These are phyloP conservation scores for Amylocystis lapponica DNA, from an alignment of 768 basidiomycete species.

Conservation along the genomic window DNA sequence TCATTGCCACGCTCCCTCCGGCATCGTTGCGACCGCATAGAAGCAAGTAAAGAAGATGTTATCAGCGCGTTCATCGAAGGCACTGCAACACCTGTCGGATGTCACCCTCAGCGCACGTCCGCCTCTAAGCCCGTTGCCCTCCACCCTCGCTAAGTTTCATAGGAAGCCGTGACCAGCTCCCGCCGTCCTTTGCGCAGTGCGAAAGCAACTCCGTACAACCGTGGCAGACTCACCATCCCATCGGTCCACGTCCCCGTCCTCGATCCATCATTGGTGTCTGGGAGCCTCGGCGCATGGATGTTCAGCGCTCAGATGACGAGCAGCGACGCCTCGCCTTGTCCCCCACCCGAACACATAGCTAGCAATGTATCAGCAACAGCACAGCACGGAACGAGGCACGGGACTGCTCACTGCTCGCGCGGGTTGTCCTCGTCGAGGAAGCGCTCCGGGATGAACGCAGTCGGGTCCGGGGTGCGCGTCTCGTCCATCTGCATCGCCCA, in stretches of 20 bases:
- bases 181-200: background rate
- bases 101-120: background rate
- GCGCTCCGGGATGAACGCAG: conserved; percentile 36
- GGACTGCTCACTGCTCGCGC: background rate
- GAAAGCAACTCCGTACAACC: background rate
- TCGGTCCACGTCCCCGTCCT: background rate
- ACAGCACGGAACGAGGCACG: background rate
- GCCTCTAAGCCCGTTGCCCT: background rate
- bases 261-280: conserved; percentile 8
- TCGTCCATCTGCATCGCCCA: conserved; percentile 33
- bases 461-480: conserved; percentile 33
- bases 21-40: no score
- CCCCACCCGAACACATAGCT: conserved; percentile 15
- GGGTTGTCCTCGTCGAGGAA: conserved; percentile 12
- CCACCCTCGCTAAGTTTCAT: background rate
- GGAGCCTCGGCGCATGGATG: conserved; percentile 2
- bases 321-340: conserved; percentile 13
- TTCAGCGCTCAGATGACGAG: conserved; percentile 12
- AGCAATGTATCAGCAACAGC: background rate
- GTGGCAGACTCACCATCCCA: background rate
- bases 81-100: no score
- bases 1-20: no score
- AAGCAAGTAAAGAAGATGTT: no score
- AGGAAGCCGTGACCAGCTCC: background rate
- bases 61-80: no score